phyloP scores from a whole-genome alignment of 805 yeast genomes.

The Metschnikowia picachoensis region DNA sequence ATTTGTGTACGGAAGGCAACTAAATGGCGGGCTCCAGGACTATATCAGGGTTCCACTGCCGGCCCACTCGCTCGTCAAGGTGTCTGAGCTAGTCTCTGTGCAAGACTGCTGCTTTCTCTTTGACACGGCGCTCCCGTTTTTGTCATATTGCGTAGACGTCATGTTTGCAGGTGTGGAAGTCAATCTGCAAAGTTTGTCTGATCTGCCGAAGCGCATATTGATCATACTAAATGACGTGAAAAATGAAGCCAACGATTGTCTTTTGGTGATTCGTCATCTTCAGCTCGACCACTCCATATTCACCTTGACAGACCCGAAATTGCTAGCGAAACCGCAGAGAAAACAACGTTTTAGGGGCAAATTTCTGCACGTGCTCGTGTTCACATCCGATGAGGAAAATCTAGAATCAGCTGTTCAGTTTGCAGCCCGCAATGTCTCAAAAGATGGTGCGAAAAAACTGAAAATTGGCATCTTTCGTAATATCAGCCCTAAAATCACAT shows the following conservation, averaged over 20 bases:
- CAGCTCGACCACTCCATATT: slow-evolving; percentile 12
- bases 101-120: slow-evolving; percentile 36
- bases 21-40: slow-evolving; percentile 42
- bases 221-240: slow-evolving; percentile 26
- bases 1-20: slow-evolving; percentile 29
- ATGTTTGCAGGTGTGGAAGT: slow-evolving; percentile 2
- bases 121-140: slow-evolving; percentile 36
- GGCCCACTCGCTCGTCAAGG: slow-evolving; percentile 21
- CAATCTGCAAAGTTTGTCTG: not conserved
- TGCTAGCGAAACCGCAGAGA: not conserved
- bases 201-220: slow-evolving; percentile 18
- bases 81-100: slow-evolving; percentile 30
- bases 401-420: slow-evolving; percentile 4
- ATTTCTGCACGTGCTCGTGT: slow-evolving; percentile 15
- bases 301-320: slow-evolving; percentile 14
- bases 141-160: slow-evolving; percentile 23
- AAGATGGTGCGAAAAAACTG: not conserved
- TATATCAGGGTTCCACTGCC: slow-evolving; percentile 27
- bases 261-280: slow-evolving; percentile 31
- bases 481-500: not conserved
- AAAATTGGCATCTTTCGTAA: slow-evolving; percentile 8
- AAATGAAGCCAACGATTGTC: slow-evolving; percentile 36
- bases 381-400: slow-evolving; percentile 8
- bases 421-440: not conserved
- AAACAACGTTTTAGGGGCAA: slow-evolving; percentile 2